Conservation (phyloP, 768 basidiomycete species). For the Mycena rebaudengoi region DNA sequence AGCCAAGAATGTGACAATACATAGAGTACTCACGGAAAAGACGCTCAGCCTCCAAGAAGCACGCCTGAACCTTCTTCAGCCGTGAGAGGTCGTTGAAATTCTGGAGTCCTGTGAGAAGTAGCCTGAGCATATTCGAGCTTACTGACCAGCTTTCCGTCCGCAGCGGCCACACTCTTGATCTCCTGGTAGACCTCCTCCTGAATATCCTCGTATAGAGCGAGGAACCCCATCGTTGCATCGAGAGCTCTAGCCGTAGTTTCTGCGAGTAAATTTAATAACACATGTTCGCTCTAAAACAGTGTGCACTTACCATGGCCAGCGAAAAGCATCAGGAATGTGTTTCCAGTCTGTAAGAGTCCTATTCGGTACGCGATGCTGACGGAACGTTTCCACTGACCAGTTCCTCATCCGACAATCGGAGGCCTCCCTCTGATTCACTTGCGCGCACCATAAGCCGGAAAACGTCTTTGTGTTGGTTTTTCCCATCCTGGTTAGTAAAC, state of each 20-base stretch:
- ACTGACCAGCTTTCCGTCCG: background rate
- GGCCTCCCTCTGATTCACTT: too few relatives aligned
- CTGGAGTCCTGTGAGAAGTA: background rate
- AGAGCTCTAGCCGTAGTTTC: conserved; percentile 45
- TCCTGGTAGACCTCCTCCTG: conserved; percentile 43
- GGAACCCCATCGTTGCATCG: conserved; percentile 41
- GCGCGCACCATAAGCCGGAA: too few relatives aligned
- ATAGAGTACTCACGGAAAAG: conserved; percentile 26
- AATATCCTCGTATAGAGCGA: conserved; percentile 43
- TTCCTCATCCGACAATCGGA: conserved; percentile 27
- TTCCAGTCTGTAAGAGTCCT: conserved; percentile 42
- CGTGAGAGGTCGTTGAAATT: conserved; percentile 26
- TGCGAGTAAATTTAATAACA: background rate
- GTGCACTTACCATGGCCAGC: conserved; percentile 38
- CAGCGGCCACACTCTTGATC: conserved; percentile 23
- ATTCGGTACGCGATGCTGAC: background rate
- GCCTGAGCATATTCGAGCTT: background rate
- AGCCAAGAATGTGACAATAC: background rate
- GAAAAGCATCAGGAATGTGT: conserved; percentile 43
- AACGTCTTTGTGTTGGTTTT: too few relatives aligned
- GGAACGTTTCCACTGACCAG: conserved; percentile 19
- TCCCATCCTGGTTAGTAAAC: too few relatives aligned
- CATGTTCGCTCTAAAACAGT: background rate
- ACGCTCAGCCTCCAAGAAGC: conserved; percentile 4
- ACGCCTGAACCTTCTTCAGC: conserved; percentile 22